Evolutionary conservation across 2,329 filamentous ascomycete species (phyloP), one percentile per base, ranked within the genome.

Genomic region (Myriosclerotinia scirpicola): DNA sequence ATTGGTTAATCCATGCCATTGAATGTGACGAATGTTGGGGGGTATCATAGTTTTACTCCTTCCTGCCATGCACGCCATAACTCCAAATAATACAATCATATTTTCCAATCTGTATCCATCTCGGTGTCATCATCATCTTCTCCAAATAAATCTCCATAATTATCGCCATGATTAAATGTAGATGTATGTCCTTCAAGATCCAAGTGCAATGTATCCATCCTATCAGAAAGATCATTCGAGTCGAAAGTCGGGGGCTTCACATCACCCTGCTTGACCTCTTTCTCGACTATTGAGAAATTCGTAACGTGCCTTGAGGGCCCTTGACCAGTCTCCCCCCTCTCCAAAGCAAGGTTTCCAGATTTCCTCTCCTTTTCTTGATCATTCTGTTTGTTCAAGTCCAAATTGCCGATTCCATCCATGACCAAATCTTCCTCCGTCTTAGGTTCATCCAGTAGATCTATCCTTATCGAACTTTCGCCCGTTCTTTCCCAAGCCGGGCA

Each of bases 401-500:
- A 69, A 38, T 79, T 76, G 1, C 77, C 78, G 30, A 74, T 53
- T 4, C 68, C 69, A 36, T 74, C 69, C 34, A 72, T 68, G 22
- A 72, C 54, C 11, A 53, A 56, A 67, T 70, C 67, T n/a, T 80
- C 77, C 9, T 75, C 80, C 55, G 81, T 78, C 73, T 82, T 83
- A 58, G 85, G 85, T 76, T 96, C 92, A 64, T 92, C 87, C 1
- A 90, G 77, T 46, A 92, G 75, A 46, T 89, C 83, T 69, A 92
- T 85, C 54, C 81, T 68, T 38, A 61, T 76, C 36, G 40, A 66
- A 34, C 68, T 52, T 3, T 60, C 53, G 26, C 59, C 70, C 6
- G 84, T 85, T 63, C 93, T 84, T 78, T 95, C 87, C 92, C 93
- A 97, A 0, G 91, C 91, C 0, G 93, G 92, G 69, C 90, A 89